Conservation (phyloP, 2,329 filamentous ascomycete species). For the Coniochaeta pulveracea region DNA sequence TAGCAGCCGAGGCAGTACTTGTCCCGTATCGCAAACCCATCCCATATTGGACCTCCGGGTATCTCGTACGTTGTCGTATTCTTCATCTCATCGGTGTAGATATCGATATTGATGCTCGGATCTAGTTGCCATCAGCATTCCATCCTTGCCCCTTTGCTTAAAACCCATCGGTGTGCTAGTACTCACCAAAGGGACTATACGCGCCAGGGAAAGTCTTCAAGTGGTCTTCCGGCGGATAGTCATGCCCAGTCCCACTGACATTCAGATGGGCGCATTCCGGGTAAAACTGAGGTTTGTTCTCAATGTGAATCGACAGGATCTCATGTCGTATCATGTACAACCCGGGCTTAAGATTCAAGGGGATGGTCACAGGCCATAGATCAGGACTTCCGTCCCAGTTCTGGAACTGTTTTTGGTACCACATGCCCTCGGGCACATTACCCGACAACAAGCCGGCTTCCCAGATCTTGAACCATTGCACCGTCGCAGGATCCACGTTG, state of each 20-base stretch:
- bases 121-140: slow-evolving; percentile 14
- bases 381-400: slow-evolving; percentile 24
- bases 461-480: slow-evolving; percentile 30
- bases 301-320: slow-evolving; percentile 37
- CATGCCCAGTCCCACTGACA: slow-evolving; percentile 17
- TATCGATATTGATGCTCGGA: slow-evolving; percentile 23
- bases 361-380: slow-evolving; percentile 34
- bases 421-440: slow-evolving; percentile 21
- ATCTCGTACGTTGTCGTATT: slow-evolving; percentile 23
- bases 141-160: background rate
- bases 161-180: too few species aligned
- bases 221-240: slow-evolving; percentile 16
- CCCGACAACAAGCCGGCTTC: slow-evolving; percentile 22
- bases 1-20: slow-evolving; percentile 12
- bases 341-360: slow-evolving; percentile 29
- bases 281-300: slow-evolving; percentile 32
- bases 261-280: slow-evolving; percentile 26
- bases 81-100: slow-evolving; percentile 22
- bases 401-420: slow-evolving; percentile 27
- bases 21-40: slow-evolving; percentile 14
- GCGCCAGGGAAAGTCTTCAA: slow-evolving; percentile 23
- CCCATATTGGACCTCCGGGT: slow-evolving; percentile 26
- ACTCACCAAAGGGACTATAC: slow-evolving; percentile 22
- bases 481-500: slow-evolving; percentile 17
- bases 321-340: slow-evolving; percentile 41